Base-by-base conservation (phyloP, 2,329 filamentous ascomycete species). In the Monosporascus sp. region DNA sequence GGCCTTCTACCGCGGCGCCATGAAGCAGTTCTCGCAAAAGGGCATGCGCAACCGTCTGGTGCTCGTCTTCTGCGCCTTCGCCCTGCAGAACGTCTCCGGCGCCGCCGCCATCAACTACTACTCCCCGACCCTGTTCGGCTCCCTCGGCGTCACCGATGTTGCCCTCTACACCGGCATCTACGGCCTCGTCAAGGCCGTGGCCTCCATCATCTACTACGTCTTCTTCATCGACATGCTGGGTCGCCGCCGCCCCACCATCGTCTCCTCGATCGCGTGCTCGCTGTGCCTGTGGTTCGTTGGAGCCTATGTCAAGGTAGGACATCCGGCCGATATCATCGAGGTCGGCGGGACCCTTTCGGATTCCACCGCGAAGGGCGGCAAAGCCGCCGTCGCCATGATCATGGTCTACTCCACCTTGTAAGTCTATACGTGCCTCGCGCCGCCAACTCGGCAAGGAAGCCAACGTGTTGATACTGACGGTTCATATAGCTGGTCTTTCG, bases 331-430 rank as follows among this genome's bases (percentile, higher is more conserved):
- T 1, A 72, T 74, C 22, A 76, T 78, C 41, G 68, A 64, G 0
- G 68, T 69, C 2, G 77, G 77, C 7, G 65, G 68, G 14, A 62
- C 74, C 2, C 67, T 71, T 6, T 74, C 75, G 0, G 63, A 71
- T 6, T 73, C 71, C 0, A 74, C 71, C 0, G 63, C 64, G 4
- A 74, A 72, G 3, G 77, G 76, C 52, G 79, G 78, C 0, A 74
- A 77, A 53, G 71, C 78, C 15, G 78, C 79, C 7, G 80, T 78
- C 35, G 78, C 77, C 3, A 77, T 77, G 61, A 75, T 82, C 24
- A 81, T 81, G 68, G 67, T 81, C 1, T 81, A 80, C 56, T 78
- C 72, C 1, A 70, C 79, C 45, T 80, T 80, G 64, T 79, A 72
- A 57, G 77, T 56, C 6, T 37, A 5, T 7, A 9, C 15, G 9